A percentile compares a stretch with the other conserved stretches of the same genome.
Evolutionary conservation across 148 eudicot species (phyloP).

Genomic region (Salicornia ramosissima): DNA sequence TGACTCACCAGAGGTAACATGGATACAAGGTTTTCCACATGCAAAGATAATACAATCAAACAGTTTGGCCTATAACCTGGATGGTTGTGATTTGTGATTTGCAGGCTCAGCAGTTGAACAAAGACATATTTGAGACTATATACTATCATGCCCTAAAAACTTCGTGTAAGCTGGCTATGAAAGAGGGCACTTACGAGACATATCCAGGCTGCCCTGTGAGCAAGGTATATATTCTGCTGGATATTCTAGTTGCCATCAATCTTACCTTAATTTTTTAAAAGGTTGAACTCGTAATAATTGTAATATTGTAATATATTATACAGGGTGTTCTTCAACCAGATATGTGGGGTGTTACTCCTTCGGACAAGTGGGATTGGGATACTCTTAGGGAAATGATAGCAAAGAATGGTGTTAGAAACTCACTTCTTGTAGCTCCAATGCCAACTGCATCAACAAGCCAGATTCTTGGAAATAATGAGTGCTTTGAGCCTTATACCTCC

Average conservation of each 20-base stretch:
- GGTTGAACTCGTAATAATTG: too few species aligned
- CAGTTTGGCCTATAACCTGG: not conserved
- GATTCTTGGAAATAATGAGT: conserved; percentile 95
- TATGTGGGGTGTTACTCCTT: conserved; percentile 92
- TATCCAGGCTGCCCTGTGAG: conserved; percentile 82
- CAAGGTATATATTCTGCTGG: conserved; percentile 45
- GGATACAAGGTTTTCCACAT: not conserved
- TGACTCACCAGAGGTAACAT: conserved; percentile 80
- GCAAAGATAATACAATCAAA: not conserved
- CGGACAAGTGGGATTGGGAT: conserved; percentile 86
- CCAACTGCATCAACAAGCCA: conserved; percentile 99
- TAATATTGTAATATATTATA: too few species aligned
- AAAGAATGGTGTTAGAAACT: conserved; percentile 76
- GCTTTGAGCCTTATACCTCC: conserved; percentile 97
- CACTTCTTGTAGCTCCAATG: conserved; percentile 97
- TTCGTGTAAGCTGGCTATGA: conserved; percentile 78
- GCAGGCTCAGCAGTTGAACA: conserved; percentile 93
- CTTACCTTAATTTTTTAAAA: too few species aligned
- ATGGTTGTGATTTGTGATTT: conserved; percentile 14
- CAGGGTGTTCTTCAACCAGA: conserved; percentile 95
- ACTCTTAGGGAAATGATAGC: conserved; percentile 61
- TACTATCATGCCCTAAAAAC: conserved; percentile 82
- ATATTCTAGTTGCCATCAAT: too few species aligned
- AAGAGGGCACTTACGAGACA: conserved; percentile 85
- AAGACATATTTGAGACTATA: conserved; percentile 92